Evolutionary conservation across 2,329 filamentous ascomycete genomes (phyloP).

Genomic region (Coniochaeta sp.): DNA sequence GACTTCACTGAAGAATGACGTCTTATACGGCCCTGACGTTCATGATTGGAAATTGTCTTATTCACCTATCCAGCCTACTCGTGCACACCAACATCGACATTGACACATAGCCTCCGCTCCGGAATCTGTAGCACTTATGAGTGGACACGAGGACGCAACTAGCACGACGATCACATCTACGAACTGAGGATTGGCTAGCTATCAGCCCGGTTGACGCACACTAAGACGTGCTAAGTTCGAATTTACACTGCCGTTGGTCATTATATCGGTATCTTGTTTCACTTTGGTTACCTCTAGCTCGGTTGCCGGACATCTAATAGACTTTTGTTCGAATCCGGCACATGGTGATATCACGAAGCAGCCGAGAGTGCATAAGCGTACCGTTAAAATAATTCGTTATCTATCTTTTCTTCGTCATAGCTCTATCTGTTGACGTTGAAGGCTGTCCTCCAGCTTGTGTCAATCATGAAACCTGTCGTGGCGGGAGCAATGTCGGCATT

Average conservation of each 20-base stretch:
- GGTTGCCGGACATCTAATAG: neutral
- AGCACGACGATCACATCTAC: neutral
- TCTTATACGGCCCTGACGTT: neutral
- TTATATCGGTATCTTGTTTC: neutral
- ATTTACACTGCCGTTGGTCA: neutral
- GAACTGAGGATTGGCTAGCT: neutral
- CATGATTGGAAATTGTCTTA: neutral
- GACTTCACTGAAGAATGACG: neutral
- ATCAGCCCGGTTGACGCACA: neutral
- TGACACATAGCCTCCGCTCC: too few species aligned
- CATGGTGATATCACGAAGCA: neutral
- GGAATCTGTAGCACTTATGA: neutral
- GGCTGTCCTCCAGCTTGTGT: neutral
- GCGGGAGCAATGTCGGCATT: neutral
- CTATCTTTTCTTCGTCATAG: neutral
- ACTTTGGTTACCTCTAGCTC: neutral
- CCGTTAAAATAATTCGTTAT: neutral
- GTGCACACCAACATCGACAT: neutral
- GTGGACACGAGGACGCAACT: neutral
- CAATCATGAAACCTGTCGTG: too few species aligned
- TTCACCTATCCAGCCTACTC: neutral
- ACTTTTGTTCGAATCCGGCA: neutral
- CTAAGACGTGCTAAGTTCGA: neutral
- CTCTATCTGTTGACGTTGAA: neutral
- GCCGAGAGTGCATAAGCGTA: neutral